Evolutionary conservation across 768 basidiomycete genomes (phyloP).

Genomic region (Rhizopogon roseolus): DNA sequence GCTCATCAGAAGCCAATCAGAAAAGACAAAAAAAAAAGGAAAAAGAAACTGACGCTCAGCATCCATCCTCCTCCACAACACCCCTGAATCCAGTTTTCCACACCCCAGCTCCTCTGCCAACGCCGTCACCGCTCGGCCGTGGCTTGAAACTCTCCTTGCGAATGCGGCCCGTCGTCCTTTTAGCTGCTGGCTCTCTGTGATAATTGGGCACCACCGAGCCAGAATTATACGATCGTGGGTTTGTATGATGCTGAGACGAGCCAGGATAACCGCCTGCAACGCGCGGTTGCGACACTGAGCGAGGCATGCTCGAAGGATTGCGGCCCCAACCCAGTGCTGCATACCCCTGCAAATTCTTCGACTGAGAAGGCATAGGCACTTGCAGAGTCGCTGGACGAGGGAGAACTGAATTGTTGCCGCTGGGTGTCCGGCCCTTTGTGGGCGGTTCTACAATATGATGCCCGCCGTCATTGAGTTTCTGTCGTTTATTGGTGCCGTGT

Average conservation of each 20-base stretch:
- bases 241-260: not conserved
- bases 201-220: constrained; percentile 6
- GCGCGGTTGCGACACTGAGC: constrained; percentile 19
- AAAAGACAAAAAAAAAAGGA: too few species aligned
- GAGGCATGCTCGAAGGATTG: constrained; percentile 28
- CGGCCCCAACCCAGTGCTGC: constrained; percentile 29
- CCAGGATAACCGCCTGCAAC: constrained; percentile 4
- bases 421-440: constrained; percentile 24
- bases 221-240: not conserved
- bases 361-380: constrained; percentile 8
- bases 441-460: constrained; percentile 19
- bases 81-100: constrained; percentile 28
- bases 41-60: constrained; percentile 10
- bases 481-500: constrained; percentile 54
- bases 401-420: constrained; percentile 12
- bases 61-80: constrained; percentile 49
- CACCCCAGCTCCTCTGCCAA: not conserved
- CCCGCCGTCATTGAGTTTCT: constrained; percentile 43
- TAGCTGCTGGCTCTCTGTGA: constrained; percentile 8
- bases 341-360: constrained; percentile 24
- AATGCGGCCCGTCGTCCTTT: constrained; percentile 47
- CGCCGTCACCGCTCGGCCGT: constrained; percentile 63
- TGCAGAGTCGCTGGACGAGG: constrained; percentile 8
- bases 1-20: not conserved
- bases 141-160: constrained; percentile 81